Percentiles rank a stretch among this genome's conserved stretches.
These are phyloP conservation scores for Coprinopsis marcescibilis DNA, from an alignment of 768 basidiomycete genomes.

Conservation along the genomic window DNA sequence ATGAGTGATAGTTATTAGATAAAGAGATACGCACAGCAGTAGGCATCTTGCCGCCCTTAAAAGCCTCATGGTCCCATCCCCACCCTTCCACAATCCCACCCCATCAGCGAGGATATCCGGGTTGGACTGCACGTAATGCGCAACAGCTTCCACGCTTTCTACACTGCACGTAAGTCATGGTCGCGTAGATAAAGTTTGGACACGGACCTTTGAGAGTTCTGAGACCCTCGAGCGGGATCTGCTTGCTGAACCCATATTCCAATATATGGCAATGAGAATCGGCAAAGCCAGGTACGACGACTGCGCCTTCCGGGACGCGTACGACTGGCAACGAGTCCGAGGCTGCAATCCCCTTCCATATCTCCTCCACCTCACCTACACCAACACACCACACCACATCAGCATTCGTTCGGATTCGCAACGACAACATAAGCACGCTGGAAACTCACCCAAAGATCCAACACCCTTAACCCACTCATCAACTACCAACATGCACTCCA, in stretches of 20 bases:
- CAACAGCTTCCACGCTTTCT: conserved; percentile 62
- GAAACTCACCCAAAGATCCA: no score
- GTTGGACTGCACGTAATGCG: conserved; percentile 51
- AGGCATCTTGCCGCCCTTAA: conserved; percentile 58
- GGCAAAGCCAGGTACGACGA: conserved; percentile 67
- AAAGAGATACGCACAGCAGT: conserved; percentile 47
- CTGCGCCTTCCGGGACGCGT: conserved; percentile 48
- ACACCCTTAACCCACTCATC: no score
- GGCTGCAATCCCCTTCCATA: no score
- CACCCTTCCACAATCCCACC: conserved; percentile 69
- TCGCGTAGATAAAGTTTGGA: neutral
- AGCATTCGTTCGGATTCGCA: no score
- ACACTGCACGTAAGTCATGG: neutral
- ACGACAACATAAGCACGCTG: no score
- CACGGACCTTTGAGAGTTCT: conserved; percentile 48
- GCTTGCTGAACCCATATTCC: conserved; percentile 65
- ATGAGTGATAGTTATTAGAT: conserved; percentile 5
- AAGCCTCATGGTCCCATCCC: conserved; percentile 90
- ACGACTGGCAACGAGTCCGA: conserved; percentile 26
- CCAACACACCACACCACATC: no score
- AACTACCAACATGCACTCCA: no score
- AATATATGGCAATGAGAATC: conserved; percentile 79
- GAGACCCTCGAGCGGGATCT: conserved; percentile 60
- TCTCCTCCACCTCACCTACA: no score
- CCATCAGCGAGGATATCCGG: conserved; percentile 50